A percentile compares a stretch with the other conserved stretches of the same genome.
Conservation (phyloP, 306 rosid species). For the Canavalia ensiformis region DNA sequence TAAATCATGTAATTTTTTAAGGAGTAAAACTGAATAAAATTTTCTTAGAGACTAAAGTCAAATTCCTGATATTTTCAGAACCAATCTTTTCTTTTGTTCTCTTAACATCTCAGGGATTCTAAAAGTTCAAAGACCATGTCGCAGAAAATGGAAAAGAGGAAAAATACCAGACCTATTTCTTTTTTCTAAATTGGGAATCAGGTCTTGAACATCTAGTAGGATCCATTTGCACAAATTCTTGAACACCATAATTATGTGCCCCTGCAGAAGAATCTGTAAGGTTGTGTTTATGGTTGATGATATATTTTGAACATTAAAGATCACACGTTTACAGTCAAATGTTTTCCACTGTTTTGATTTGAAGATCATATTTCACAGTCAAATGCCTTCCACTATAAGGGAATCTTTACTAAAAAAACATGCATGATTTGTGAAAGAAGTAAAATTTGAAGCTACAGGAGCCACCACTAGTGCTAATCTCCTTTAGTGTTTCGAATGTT, state of each 20-base stretch:
- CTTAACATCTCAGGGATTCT: neutral
- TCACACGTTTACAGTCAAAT: neutral
- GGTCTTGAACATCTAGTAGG: neutral
- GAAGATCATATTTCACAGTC: neutral
- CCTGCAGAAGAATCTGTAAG: neutral
- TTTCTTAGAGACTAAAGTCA: too few species aligned
- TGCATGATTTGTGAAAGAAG: slow-evolving; percentile 21
- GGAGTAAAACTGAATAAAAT: too few species aligned
- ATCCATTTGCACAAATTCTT: slow-evolving; percentile 18
- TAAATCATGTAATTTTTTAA: too few species aligned
- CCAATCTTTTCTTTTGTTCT: neutral
- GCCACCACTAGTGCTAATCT: slow-evolving; percentile 1
- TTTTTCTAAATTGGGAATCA: slow-evolving; percentile 10
- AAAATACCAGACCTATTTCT: neutral
- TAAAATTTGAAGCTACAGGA: slow-evolving; percentile 12
- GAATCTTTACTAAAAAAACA: neutral
- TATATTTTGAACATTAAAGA: neutral
- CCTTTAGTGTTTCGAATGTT: slow-evolving; percentile 1
- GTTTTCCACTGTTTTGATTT: neutral
- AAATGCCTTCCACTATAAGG: neutral
- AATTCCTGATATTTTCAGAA: too few species aligned
- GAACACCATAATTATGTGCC: neutral
- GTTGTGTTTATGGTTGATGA: neutral
- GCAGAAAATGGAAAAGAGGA: neutral
- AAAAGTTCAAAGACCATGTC: neutral